Base-by-base conservation (phyloP, 345 rosid genomes). In the Schrenkiella parvula region DNA sequence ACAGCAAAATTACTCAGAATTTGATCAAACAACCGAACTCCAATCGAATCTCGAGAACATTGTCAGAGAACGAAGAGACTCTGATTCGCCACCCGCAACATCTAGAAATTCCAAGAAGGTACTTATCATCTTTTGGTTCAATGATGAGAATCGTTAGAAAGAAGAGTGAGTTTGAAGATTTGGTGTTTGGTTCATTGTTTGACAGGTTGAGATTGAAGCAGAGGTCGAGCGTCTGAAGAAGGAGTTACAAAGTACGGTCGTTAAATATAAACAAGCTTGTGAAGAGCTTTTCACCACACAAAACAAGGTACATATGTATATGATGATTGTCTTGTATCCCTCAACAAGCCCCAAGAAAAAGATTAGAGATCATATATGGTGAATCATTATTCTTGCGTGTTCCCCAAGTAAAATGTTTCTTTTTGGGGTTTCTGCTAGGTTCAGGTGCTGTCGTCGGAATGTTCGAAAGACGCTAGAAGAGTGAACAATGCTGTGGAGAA, bases 221-320 rank as follows among this genome's bases (percentile, higher is more conserved):
- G 96, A 90, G 81, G 73, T 92, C 14, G 87, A 82, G 38, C 83
- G 79, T 80, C 77, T 92, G 61, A 85, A 84, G 80, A 78, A 41
- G 37, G 93, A 92, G 76, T 75, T 90, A 66, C 89, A 77, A 68
- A 77, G 63, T 69, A 83, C 96, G 1, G 66, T 86, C 46, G 43
- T 52, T 60, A 83, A 88, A 85, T 90, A 90, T 67, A 77, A 84
- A 80, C 77, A 78, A 73, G 83, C 92, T 67, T 86, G 93, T 64
- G 90, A 82, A 80, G 87, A 90, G 75, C 84, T 92, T 65, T 84
- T 80, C 26, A 80, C 79, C 51, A 77, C 87, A 51, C 88, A 88
- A 77, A 86, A 67, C 80, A 80, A 92, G 93, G 98, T 92, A 72
- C 19, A 14, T 14, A 12, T 55, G 7, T 26, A 23, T 60, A 61